These are phyloP conservation scores for Blastobotrys buckinghamii DNA, from an alignment of 1,139 yeast genomes.

Conservation along the genomic window DNA sequence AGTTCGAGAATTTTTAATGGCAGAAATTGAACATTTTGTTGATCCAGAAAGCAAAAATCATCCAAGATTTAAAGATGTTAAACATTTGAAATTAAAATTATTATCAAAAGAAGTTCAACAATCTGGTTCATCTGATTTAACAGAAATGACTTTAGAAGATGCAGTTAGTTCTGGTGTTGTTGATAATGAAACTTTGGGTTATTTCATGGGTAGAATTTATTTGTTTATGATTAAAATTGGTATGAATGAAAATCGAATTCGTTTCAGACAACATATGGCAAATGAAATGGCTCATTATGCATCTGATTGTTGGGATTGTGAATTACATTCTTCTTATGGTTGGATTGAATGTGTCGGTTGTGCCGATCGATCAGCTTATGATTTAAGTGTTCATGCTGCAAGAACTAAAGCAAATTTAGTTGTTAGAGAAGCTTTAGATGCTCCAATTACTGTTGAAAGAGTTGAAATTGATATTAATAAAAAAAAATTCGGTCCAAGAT, in stretches of 20 bases:
- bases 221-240: slow-evolving; percentile 82
- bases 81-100: slow-evolving; percentile 66
- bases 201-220: slow-evolving; percentile 90
- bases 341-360: slow-evolving; percentile 99
- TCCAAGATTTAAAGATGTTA: slow-evolving; percentile 69
- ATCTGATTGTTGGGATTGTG: slow-evolving; percentile 99
- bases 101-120: slow-evolving; percentile 84
- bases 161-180: slow-evolving; percentile 86
- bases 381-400: slow-evolving; percentile 90
- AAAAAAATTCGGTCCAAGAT: slow-evolving; percentile 95
- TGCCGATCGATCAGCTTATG: slow-evolving; percentile 99
- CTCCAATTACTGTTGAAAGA: slow-evolving; percentile 76
- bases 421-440: slow-evolving; percentile 83
- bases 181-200: slow-evolving; percentile 95
- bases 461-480: slow-evolving; percentile 82
- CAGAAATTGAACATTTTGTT: slow-evolving; percentile 97
- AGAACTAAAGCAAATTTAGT: slow-evolving; percentile 92
- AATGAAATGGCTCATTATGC: slow-evolving; percentile 99
- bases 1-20: slow-evolving; percentile 98
- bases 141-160: slow-evolving; percentile 70
- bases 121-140: slow-evolving; percentile 68
- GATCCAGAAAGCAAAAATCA: slow-evolving; percentile 88
- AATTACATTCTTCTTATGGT: slow-evolving; percentile 89
- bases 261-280: slow-evolving; percentile 98
- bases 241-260: slow-evolving; percentile 71